Conservation (phyloP, 352 stramenopile genomes). For the Pythium sukuiense region DNA sequence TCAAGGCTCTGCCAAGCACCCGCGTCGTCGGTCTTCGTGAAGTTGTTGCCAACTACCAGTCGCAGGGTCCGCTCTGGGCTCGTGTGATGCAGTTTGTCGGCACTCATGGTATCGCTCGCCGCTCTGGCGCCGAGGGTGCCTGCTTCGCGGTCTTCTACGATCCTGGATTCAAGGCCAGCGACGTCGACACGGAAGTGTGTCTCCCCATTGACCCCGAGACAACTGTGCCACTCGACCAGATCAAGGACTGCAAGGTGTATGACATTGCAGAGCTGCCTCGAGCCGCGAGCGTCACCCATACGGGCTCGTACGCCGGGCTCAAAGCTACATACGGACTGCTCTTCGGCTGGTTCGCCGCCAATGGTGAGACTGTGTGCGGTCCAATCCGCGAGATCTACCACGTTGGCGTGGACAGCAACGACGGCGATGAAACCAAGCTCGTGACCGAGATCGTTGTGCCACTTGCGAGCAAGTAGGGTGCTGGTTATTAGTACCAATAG, state of each 20-base stretch:
- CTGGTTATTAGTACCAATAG: too few relatives aligned
- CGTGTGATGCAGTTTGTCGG: constrained; percentile 32
- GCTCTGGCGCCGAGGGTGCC: constrained; percentile 11
- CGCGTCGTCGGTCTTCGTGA: constrained; percentile 40
- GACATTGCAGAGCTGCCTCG: constrained; percentile 24
- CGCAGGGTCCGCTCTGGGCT: constrained; percentile 40
- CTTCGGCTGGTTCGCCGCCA: constrained; percentile 37
- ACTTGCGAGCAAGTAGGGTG: background rate
- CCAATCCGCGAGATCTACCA: constrained; percentile 45
- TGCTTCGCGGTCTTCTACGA: constrained; percentile 52
- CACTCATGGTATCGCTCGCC: constrained; percentile 21
- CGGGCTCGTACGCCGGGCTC: constrained; percentile 33
- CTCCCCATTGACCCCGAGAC: constrained; percentile 34
- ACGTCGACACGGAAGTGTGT: constrained; percentile 60
- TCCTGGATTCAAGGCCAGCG: constrained; percentile 30
- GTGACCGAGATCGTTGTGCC: constrained; percentile 26
- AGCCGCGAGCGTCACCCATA: constrained; percentile 38
- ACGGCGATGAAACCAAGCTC: constrained; percentile 4
- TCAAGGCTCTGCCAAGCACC: constrained; percentile 35
- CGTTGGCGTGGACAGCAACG: constrained; percentile 29
- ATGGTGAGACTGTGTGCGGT: constrained; percentile 31
- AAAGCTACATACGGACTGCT: constrained; percentile 32
- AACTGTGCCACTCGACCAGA: constrained; percentile 12
- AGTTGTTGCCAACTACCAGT: constrained; percentile 47
- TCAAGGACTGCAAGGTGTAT: constrained; percentile 28